Conservation (phyloP, 2,329 filamentous ascomycete species). For the Aspergillus sp. region DNA sequence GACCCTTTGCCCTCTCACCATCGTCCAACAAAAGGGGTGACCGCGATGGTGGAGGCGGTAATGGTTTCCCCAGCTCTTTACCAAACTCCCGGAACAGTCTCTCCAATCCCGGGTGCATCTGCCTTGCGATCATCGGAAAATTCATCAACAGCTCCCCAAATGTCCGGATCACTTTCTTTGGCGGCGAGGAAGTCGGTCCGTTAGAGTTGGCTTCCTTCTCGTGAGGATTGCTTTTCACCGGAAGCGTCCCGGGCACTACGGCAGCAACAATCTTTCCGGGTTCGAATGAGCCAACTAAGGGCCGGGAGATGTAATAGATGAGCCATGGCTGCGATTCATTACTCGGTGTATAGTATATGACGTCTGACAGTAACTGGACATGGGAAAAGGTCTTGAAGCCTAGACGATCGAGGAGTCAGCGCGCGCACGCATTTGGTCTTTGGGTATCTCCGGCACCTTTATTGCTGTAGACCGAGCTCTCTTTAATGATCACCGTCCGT, state of each 20-base stretch:
- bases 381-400: constrained; percentile 89
- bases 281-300: constrained; percentile 76
- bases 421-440: constrained; percentile 1
- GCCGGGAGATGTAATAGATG: constrained; percentile 88
- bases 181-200: constrained; percentile 29
- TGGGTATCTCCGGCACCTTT: constrained; percentile 58
- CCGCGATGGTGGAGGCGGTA: constrained; percentile 60
- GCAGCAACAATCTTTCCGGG: constrained; percentile 64
- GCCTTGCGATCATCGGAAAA: constrained; percentile 90
- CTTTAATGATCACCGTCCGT: constrained; percentile 87
- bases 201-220: constrained; percentile 18
- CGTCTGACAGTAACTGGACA: constrained; percentile 74
- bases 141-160: constrained; percentile 84
- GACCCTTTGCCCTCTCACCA: constrained; percentile 39
- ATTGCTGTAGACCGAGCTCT: constrained; percentile 86
- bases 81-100: constrained; percentile 84
- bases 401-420: constrained; percentile 29
- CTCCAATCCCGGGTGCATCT: constrained; percentile 90
- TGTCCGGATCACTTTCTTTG: constrained; percentile 81
- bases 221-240: constrained; percentile 15
- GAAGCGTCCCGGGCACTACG: constrained; percentile 40
- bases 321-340: constrained; percentile 90
- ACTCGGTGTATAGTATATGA: constrained; percentile 81
- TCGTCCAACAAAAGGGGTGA: constrained; percentile 48
- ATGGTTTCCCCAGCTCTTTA: constrained; percentile 71